Base-by-base conservation (phyloP, 2,329 filamentous ascomycete species). In the Ascochyta clinopodiicola region DNA sequence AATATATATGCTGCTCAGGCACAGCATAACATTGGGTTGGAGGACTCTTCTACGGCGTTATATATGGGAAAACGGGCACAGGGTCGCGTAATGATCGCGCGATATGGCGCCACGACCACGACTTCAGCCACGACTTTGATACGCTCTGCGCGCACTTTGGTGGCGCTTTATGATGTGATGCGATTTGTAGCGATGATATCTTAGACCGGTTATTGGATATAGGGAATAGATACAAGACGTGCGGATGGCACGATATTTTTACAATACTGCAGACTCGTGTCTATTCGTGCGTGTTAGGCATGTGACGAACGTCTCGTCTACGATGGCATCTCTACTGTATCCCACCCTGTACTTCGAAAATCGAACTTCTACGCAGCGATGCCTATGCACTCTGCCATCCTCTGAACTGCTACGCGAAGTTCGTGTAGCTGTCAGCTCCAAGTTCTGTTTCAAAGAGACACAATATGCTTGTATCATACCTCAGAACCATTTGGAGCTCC, bases 121-220 rank as follows among this genome's bases (percentile, higher is more conserved):
- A 56, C 46, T 56, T 51, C 46, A 34, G 42, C 46, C 36, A 51
- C 43, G 52, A 51, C 35, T 50, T 47, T 56, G 46, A 46, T 51
- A 51, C 47, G 46, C 43, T 50, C 46, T 43, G 39, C 34, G 38
- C 37, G 37, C 42, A 17, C 21, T 45, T 13, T 38, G 21, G 13
- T 12, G 36, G 25, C 32, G 25, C 17, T 31, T 40, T 24, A 32
- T 51, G 42, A 51, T 44, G 51, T 51, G 37, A 56, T 56, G 42
- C 43, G 37, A 56, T 51, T 46, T 56, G 24, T 50, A 51, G 52
- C 52, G 52, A 56, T 51, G 52, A 56, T 56, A 56, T 51, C 52
- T 51, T 51, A 56, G 52, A 56, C 42, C 21, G 3, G 12, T 12
- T 32, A 24, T 38, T 51, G 42, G 40, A 31, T 50, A 51, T 31